Base-by-base conservation (phyloP, 345 rosid species). In the Salix viminalis region DNA sequence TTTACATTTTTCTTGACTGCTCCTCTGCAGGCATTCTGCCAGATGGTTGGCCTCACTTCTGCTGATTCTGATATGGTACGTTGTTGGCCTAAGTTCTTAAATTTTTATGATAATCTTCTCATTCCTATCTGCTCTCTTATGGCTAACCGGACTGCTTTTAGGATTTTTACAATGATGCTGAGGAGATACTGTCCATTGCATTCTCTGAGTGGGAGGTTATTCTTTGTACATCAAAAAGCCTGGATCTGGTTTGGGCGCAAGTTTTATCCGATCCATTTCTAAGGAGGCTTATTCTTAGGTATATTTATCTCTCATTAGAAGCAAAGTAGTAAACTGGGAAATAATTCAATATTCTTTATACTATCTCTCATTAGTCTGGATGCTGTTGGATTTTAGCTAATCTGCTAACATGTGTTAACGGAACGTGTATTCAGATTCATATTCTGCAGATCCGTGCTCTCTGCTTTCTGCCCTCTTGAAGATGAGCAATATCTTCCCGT, bases 201-300 rank as follows among this genome's bases (percentile, higher is more conserved):
- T 94, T 94, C 83, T 83, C 93, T 2, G 90, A 85, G 44, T 96
- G 97, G 98, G 98, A 92, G 82, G 92, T 88, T n/a, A 84, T 87
- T 72, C 97, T 96, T 54, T 90, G 93, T 82, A 92, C 87, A 76
- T 88, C 94, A 70, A 83, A 84, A 75, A 85, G 79, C 86, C 86
- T 96, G 83, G 92, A 96, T 80, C 86, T 94, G 28, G 98, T 92
- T 60, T 96, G 99, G 99, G 98, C 97, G 15, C 98, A 96, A 80
- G 89, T 91, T 76, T 65, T 94, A 67, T 85, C 92, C 34, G 97
- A 96, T 83, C 96, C 91, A 42, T 96, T 96, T 86, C 85, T 96
- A 62, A 89, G 97, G 73, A 87, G 97, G 76, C 86, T 96, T 82
- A 94, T 96, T 82, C 86, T 96, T 41, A 94, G 99, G 99, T 96